Evolutionary conservation across 2,329 filamentous ascomycete genomes (phyloP), one percentile per base, ranked within the genome.

Genomic region (Arthrinium puccinioides): DNA sequence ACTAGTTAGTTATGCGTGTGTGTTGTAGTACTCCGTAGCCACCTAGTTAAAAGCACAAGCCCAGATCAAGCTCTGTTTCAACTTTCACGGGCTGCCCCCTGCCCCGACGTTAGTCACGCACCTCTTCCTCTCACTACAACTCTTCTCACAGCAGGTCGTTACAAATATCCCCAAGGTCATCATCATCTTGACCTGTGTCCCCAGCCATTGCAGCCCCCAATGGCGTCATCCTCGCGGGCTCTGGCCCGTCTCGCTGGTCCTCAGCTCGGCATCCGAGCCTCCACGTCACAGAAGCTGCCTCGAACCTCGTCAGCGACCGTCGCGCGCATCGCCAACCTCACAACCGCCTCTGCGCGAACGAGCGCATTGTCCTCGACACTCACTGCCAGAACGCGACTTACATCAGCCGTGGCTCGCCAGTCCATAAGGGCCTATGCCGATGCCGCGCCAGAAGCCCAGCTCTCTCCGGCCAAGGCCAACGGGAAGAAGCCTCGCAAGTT

Each of bases 401-500:
- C 47, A 21, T 38, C 37, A 7, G 41, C 36, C 25, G 41, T 57
- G 54, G 38, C 61, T 53, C 46, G 65, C 56, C 52, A 57, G 60
- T 67, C 68, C 53, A 57, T 59, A 40, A 59, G 68, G 51, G 54
- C 59, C 41, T 72, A 72, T 46, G 74, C 76, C 38, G 71, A 78
- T 51, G 66, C 64, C 43, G 44, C 56, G 29, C 59, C 66, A 20
- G 65, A 67, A 37, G n/a, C n/a, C n/a, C n/a, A n/a, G n/a, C n/a
- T n/a, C n/a, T n/a, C n/a, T n/a, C 57, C 66, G 43, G 62, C 69
- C 37, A 67, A 64, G 53, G 32, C 39, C 16, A n/a, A n/a, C n/a
- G n/a, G n/a, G n/a, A 62, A 62, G 51, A 74, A 69, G 59, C 61
- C 66, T 29, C 64, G 69, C 53, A 77, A 79, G 56, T 82, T 92